phyloP scores from a whole-genome alignment of 2,329 filamentous ascomycete species.

The Colletotrichum sp. region DNA sequence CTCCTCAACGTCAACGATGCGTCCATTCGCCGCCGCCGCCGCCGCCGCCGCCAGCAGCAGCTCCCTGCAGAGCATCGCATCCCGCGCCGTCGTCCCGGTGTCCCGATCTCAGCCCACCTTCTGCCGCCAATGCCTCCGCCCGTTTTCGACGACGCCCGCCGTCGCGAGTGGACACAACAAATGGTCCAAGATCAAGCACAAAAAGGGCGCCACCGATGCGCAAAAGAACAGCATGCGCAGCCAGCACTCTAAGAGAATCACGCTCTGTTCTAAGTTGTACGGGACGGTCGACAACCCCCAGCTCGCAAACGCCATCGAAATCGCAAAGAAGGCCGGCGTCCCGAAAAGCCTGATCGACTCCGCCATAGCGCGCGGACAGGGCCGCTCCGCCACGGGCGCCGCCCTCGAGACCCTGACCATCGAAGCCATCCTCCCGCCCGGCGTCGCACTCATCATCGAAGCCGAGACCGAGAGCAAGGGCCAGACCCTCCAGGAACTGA shows the following conservation, averaged over 20 bases:
- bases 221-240: conserved; percentile 77
- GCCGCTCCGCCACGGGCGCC: conserved; percentile 75
- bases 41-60: background rate
- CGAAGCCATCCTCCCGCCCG: conserved; percentile 80
- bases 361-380: conserved; percentile 88
- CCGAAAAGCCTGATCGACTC: conserved; percentile 85
- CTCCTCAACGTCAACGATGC: background rate
- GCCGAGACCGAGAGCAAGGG: conserved; percentile 83
- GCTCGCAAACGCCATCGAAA: conserved; percentile 73
- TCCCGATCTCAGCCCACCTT: conserved; percentile 25
- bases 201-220: conserved; percentile 86
- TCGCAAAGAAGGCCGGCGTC: conserved; percentile 84
- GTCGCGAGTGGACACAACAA: conserved; percentile 79
- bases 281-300: conserved; percentile 78
- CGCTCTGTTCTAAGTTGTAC: conserved; percentile 77
- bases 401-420: conserved; percentile 79
- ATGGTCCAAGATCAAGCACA: conserved; percentile 96
- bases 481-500: conserved; percentile 76
- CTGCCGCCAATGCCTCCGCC: conserved; percentile 55
- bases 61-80: background rate
- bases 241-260: conserved; percentile 73
- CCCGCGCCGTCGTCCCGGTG: background rate
- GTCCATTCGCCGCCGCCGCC: background rate
- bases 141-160: conserved; percentile 49
- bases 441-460: conserved; percentile 82